Percentiles rank a stretch among this genome's conserved stretches.
Evolutionary conservation across 2,329 filamentous ascomycete genomes (phyloP).

Genomic region (Nannizziopsis arthrosporioides): DNA sequence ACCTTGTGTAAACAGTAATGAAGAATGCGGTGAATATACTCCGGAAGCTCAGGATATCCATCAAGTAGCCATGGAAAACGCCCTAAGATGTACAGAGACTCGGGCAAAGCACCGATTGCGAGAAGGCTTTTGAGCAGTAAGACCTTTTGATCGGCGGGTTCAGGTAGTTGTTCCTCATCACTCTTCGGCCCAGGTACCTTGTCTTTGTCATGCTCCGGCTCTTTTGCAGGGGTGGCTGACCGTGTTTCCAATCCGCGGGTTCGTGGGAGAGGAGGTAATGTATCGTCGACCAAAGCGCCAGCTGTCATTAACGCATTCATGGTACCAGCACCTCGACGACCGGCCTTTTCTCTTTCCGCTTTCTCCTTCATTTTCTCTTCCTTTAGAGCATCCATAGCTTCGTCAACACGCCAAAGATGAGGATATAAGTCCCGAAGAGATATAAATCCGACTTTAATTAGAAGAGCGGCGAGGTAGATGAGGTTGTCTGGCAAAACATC

Average conservation of each 20-base stretch:
- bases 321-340: conserved; percentile 55
- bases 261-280: conserved; percentile 40
- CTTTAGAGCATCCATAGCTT: conserved; percentile 65
- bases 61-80: conserved; percentile 89
- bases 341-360: conserved; percentile 61
- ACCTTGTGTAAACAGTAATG: conserved; percentile 72
- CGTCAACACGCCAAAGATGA: conserved; percentile 77
- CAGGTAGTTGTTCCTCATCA: conserved; percentile 46
- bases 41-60: conserved; percentile 66
- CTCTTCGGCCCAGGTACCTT: conserved; percentile 25
- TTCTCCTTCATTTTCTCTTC: conserved; percentile 62
- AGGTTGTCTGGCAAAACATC: conserved; percentile 84
- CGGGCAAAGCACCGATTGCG: conserved; percentile 81
- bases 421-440: conserved; percentile 83
- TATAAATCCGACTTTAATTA: conserved; percentile 96
- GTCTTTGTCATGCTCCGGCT: conserved; percentile 39
- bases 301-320: conserved; percentile 80
- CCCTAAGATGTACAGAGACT: conserved; percentile 83
- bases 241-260: conserved; percentile 42
- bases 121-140: conserved; percentile 72
- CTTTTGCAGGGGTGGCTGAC: conserved; percentile 45
- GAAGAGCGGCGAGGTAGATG: conserved; percentile 76
- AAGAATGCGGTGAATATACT: conserved; percentile 72
- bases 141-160: conserved; percentile 80
- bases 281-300: conserved; percentile 77